Percentiles rank a stretch among this genome's conserved stretches.
Conservation (phyloP, 495 filamentous ascomycete species). For the Xylaria flabelliformis region DNA sequence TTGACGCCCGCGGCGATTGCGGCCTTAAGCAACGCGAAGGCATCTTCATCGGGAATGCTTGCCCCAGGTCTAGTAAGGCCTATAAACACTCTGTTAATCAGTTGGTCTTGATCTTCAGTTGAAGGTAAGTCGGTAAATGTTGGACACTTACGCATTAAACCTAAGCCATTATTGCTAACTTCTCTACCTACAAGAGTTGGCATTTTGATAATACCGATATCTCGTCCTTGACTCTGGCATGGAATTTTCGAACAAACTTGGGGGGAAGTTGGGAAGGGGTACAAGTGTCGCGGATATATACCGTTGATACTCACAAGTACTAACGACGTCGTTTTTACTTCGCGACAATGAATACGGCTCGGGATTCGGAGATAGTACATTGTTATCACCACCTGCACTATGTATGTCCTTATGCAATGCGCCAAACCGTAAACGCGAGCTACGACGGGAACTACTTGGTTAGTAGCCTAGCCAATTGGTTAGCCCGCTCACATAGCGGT, state of each 20-base stretch:
- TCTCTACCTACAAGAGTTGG: conserved; percentile 36
- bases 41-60: conserved; percentile 59
- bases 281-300: not conserved
- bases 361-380: not conserved
- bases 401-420: too few species aligned
- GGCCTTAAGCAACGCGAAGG: conserved; percentile 67
- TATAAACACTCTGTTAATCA: conserved; percentile 30
- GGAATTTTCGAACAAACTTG: not conserved
- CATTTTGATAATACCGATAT: not conserved
- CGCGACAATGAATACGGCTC: too few species aligned
- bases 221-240: not conserved
- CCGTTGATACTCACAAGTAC: too few species aligned
- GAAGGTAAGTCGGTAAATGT: not conserved
- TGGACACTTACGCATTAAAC: conserved; percentile 48
- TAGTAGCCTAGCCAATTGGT: not conserved
- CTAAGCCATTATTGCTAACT: conserved; percentile 52
- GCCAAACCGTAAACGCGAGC: too few species aligned
- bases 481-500: not conserved
- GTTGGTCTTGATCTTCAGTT: too few species aligned
- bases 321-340: too few species aligned
- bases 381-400: not conserved
- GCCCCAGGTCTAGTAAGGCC: conserved; percentile 68
- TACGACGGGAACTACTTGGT: too few species aligned
- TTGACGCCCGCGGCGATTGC: conserved; percentile 63
- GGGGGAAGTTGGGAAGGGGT: not conserved